Conservation (phyloP, 2,329 filamentous ascomycete genomes). For the Biscogniauxia sp. region DNA sequence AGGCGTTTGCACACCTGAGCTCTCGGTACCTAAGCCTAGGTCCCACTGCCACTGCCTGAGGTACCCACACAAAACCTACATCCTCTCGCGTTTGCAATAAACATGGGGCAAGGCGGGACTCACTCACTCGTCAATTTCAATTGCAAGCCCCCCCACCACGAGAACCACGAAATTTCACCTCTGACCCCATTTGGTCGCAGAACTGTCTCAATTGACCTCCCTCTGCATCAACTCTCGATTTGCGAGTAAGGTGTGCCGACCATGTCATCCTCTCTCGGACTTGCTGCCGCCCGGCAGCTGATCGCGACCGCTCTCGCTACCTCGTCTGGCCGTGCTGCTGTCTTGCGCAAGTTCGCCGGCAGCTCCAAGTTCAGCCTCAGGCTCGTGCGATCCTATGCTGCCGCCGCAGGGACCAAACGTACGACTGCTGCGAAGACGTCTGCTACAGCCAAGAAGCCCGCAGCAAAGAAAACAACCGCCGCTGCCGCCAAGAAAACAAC, state of each 20-base stretch:
- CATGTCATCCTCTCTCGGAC: slow-evolving; percentile 44
- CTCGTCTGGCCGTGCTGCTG: slow-evolving; percentile 16
- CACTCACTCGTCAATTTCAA: neutral
- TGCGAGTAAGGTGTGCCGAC: slow-evolving; percentile 12
- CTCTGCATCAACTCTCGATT: neutral
- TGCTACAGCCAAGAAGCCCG: slow-evolving; percentile 18
- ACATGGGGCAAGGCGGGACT: slow-evolving; percentile 16
- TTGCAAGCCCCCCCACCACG: slow-evolving; percentile 1
- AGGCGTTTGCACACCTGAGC: neutral
- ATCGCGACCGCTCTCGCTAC: slow-evolving; percentile 20
- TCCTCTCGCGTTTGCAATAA: slow-evolving; percentile 21
- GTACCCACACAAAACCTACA: neutral
- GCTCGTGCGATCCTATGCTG: slow-evolving; percentile 15
- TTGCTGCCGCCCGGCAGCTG: slow-evolving; percentile 37
- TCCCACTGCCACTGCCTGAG: neutral
- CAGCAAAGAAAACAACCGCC: slow-evolving; percentile 11
- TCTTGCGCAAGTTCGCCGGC: slow-evolving; percentile 16
- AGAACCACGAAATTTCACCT: slow-evolving; percentile 1
- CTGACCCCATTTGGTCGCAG: neutral
- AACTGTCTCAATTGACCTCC: neutral
- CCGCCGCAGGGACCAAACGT: slow-evolving; percentile 21
- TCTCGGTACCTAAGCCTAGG: slow-evolving; percentile 1
- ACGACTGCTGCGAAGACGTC: slow-evolving; percentile 12
- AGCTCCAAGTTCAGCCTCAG: slow-evolving; percentile 4
- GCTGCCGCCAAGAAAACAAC: slow-evolving; percentile 11